These are phyloP conservation scores for Nyssa sinensis DNA, from an alignment of 148 eudicot genomes.

Conservation along the genomic window DNA sequence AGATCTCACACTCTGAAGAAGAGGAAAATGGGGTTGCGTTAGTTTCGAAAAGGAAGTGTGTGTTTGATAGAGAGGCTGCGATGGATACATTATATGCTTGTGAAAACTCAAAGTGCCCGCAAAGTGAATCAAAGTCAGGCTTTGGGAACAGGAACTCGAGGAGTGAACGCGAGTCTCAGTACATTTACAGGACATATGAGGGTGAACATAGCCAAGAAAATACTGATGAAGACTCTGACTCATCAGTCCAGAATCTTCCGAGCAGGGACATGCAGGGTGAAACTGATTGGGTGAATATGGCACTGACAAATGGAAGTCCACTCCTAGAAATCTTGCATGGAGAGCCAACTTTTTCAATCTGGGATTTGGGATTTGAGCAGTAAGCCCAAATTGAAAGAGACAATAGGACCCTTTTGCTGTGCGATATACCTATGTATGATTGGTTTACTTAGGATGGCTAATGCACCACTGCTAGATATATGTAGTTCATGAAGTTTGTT, in stretches of 20 bases:
- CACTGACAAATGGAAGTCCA: constrained; percentile 5
- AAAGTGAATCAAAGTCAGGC: constrained; percentile 16
- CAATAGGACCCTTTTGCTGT: too few species aligned
- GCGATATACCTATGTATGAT: too few species aligned
- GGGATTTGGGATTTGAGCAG: constrained; percentile 21
- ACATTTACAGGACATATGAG: not conserved
- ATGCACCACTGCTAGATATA: too few species aligned
- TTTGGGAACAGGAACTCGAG: constrained; percentile 21
- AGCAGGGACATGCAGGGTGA: too few species aligned
- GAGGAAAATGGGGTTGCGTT: not conserved
- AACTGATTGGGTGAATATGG: constrained; percentile 26
- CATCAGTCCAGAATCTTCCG: too few species aligned
- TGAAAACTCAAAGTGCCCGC: constrained; percentile 19
- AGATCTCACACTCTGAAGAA: constrained; percentile 9
- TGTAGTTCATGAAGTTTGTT: too few species aligned
- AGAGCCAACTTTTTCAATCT: constrained; percentile 21
- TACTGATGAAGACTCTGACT: too few species aligned
- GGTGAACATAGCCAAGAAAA: too few species aligned
- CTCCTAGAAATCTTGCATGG: not conserved
- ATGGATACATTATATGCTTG: constrained; percentile 9
- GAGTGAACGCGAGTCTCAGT: constrained; percentile 18
- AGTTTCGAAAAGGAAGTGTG: constrained; percentile 14
- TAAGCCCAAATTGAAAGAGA: too few species aligned
- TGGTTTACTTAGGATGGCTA: too few species aligned
- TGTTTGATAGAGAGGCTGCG: not conserved